Evolutionary conservation across 495 filamentous ascomycete species (phyloP).

Genomic region (Penicillium roqueforti): DNA sequence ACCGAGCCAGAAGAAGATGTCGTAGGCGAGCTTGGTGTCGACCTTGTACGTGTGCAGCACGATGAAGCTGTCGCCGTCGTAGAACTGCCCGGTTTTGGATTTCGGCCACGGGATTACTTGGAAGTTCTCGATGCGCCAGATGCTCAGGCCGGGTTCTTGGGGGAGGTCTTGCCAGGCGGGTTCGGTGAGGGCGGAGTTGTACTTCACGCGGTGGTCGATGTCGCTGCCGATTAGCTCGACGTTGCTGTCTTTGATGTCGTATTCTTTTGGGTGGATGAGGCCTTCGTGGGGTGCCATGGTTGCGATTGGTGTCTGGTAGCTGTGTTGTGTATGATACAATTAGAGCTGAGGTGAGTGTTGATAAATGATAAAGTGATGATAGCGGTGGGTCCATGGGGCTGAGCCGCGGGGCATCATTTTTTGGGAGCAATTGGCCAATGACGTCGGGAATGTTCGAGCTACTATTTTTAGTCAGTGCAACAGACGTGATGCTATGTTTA

Average conservation of each 20-base stretch:
- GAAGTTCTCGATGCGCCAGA: constrained; percentile 62
- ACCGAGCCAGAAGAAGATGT: constrained; percentile 60
- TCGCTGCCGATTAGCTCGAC: constrained; percentile 56
- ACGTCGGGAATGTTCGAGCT: background rate
- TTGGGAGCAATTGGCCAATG: constrained; percentile 4
- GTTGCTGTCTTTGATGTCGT: constrained; percentile 60
- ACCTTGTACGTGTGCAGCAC: constrained; percentile 53
- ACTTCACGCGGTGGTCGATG: constrained; percentile 60
- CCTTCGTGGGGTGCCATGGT: constrained; percentile 55
- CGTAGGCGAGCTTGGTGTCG: constrained; percentile 49
- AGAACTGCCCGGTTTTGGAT: constrained; percentile 50
- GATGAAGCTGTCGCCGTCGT: constrained; percentile 62
- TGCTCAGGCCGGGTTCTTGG: constrained; percentile 43
- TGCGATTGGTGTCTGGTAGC: background rate
- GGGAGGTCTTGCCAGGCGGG: constrained; percentile 60
- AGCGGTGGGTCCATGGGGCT: constrained; percentile 5
- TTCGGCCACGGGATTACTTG: constrained; percentile 56
- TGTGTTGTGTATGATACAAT: background rate
- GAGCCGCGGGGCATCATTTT: constrained; percentile 1
- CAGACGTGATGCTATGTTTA: background rate
- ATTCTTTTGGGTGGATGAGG: constrained; percentile 53
- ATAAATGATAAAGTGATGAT: background rate
- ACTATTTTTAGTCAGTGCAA: constrained; percentile 1
- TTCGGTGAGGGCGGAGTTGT: constrained; percentile 55
- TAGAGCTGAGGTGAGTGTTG: background rate